phyloP scores from a whole-genome alignment of 2,329 filamentous ascomycete genomes.

The Trichoderma pleuroti region DNA sequence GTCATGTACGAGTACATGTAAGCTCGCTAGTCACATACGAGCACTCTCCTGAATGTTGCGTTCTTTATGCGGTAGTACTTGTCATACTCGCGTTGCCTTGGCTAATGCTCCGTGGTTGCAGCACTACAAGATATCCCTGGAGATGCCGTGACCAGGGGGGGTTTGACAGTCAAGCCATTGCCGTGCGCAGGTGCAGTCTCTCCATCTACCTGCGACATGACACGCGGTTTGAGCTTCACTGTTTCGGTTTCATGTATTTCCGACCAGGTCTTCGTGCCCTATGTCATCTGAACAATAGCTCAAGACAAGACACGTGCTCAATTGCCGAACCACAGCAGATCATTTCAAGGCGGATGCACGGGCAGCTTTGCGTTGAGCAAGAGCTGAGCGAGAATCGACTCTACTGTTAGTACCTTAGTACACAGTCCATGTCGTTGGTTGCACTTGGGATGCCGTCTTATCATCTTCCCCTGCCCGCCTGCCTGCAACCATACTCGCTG shows the following conservation, averaged over 20 bases:
- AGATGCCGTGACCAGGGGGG: background rate
- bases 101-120: background rate
- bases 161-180: background rate
- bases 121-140: background rate
- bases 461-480: background rate
- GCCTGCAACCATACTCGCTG: background rate
- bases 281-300: background rate
- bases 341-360: background rate
- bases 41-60: background rate
- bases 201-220: slow-evolving; percentile 2
- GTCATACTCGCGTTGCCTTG: background rate
- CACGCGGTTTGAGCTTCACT: background rate
- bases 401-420: too few species aligned
- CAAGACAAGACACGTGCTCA: slow-evolving; percentile 3
- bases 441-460: background rate
- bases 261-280: background rate
- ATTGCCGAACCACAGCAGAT: background rate
- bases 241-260: slow-evolving; percentile 6
- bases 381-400: background rate
- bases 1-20: background rate
- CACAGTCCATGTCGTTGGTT: background rate
- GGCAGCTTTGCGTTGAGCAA: background rate
- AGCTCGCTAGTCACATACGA: background rate
- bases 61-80: background rate
- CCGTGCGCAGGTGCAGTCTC: background rate